phyloP scores from a whole-genome alignment of 2,329 filamentous ascomycete genomes.

The Hymenoscyphus salicellus region DNA sequence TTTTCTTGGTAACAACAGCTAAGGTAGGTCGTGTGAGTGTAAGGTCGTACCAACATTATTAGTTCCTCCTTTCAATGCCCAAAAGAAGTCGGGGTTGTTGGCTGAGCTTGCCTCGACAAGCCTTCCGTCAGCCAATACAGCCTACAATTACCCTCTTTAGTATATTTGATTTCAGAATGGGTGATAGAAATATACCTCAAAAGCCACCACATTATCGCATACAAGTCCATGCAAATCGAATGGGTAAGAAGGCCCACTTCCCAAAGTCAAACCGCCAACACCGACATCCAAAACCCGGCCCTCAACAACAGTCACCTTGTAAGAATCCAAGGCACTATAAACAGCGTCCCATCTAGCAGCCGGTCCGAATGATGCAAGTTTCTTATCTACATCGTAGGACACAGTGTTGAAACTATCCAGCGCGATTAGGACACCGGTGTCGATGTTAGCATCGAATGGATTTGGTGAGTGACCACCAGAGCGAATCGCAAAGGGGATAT shows the following conservation, averaged over 20 bases:
- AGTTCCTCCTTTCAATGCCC: conserved; percentile 3
- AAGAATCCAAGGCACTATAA: conserved; percentile 8
- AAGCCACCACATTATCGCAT: conserved; percentile 1
- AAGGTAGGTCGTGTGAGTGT: not conserved
- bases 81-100: not conserved
- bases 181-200: not conserved
- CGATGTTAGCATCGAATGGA: conserved; percentile 36
- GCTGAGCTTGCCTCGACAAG: not conserved
- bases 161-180: not conserved
- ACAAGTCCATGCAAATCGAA: not conserved
- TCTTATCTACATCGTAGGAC: conserved; percentile 23
- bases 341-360: conserved; percentile 25
- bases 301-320: conserved; percentile 31
- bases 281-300: not conserved
- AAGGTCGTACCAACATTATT: not conserved
- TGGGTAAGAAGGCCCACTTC: not conserved
- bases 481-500: conserved; percentile 44
- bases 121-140: not conserved
- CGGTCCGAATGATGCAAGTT: conserved; percentile 30
- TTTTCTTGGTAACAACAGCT: not conserved
- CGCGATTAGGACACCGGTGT: conserved; percentile 35
- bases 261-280: not conserved
- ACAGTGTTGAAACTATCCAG: conserved; percentile 35
- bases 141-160: not conserved
- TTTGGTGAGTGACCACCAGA: conserved; percentile 43